These are phyloP conservation scores for Microcera coccophila DNA, from an alignment of 2,329 filamentous ascomycete species.

Conservation along the genomic window DNA sequence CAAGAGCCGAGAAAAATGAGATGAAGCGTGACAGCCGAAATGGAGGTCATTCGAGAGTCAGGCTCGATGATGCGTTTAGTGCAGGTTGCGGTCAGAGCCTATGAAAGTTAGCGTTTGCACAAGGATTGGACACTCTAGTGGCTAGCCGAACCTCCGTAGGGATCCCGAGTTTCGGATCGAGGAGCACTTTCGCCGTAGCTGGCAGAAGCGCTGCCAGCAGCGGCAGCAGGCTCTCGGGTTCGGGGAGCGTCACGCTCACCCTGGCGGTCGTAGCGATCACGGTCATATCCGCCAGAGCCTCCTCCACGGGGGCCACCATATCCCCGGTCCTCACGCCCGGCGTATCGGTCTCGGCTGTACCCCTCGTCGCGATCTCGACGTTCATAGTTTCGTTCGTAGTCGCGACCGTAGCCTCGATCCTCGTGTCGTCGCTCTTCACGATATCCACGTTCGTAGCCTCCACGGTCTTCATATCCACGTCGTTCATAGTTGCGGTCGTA, in stretches of 20 bases:
- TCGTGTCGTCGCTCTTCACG: constrained; percentile 46
- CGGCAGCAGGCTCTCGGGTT: constrained; percentile 37
- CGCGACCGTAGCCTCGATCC: constrained; percentile 57
- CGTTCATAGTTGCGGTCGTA: constrained; percentile 42
- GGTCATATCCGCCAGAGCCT: constrained; percentile 44
- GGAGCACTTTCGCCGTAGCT: constrained; percentile 41
- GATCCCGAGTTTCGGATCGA: constrained; percentile 42
- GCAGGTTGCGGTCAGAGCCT: constrained; percentile 32
- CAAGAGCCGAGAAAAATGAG: constrained; percentile 26
- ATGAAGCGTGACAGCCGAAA: constrained; percentile 20
- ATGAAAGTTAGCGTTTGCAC: constrained; percentile 27
- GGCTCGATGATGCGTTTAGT: constrained; percentile 15
- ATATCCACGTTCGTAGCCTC: constrained; percentile 44
- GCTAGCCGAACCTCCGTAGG: constrained; percentile 40
- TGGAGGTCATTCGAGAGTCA: constrained; percentile 10
- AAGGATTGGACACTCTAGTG: constrained; percentile 12
- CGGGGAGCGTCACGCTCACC: constrained; percentile 40
- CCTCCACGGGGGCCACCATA: constrained; percentile 34
- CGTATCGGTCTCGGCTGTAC: constrained; percentile 38
- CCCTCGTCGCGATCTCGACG: constrained; percentile 36
- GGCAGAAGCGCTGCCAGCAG: constrained; percentile 32
- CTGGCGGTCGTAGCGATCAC: constrained; percentile 47
- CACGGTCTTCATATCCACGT: constrained; percentile 37
- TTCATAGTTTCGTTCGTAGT: constrained; percentile 48
- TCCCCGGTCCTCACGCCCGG: constrained; percentile 45